phyloP scores from a whole-genome alignment of 2,329 filamentous ascomycete species.

The Tolypocladium tundrense region DNA sequence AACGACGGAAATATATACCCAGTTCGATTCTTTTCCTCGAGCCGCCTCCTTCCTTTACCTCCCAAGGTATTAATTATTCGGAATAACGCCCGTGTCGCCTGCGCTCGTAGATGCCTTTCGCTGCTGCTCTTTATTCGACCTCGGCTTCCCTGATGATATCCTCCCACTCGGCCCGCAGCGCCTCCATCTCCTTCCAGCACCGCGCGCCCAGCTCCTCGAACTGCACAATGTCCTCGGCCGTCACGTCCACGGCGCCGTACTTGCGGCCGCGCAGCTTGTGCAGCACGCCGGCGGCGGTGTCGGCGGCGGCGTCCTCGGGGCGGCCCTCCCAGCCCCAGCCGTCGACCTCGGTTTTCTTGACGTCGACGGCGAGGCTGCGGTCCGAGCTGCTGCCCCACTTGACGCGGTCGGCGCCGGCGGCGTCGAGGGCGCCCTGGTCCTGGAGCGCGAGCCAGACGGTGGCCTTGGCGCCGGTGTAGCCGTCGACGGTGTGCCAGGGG shows the following conservation, averaged over 20 bases:
- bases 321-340: constrained; percentile 70
- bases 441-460: constrained; percentile 71
- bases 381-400: constrained; percentile 83
- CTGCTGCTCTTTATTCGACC: background rate
- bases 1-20: background rate
- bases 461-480: constrained; percentile 67
- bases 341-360: constrained; percentile 72
- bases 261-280: constrained; percentile 48
- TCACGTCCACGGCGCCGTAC: constrained; percentile 46
- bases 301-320: constrained; percentile 35
- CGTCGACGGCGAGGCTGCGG: constrained; percentile 43
- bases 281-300: constrained; percentile 34
- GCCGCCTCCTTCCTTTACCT: background rate
- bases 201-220: constrained; percentile 52
- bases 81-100: background rate
- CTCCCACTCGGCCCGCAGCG: constrained; percentile 57
- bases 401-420: constrained; percentile 37
- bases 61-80: background rate
- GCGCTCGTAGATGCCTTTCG: background rate
- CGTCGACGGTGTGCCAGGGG: constrained; percentile 73
- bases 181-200: constrained; percentile 65
- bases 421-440: constrained; percentile 50
- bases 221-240: constrained; percentile 44
- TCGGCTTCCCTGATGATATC: constrained; percentile 13
- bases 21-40: background rate